Base-by-base conservation (phyloP, 2,329 filamentous ascomycete genomes). In the Penicillium sp. region DNA sequence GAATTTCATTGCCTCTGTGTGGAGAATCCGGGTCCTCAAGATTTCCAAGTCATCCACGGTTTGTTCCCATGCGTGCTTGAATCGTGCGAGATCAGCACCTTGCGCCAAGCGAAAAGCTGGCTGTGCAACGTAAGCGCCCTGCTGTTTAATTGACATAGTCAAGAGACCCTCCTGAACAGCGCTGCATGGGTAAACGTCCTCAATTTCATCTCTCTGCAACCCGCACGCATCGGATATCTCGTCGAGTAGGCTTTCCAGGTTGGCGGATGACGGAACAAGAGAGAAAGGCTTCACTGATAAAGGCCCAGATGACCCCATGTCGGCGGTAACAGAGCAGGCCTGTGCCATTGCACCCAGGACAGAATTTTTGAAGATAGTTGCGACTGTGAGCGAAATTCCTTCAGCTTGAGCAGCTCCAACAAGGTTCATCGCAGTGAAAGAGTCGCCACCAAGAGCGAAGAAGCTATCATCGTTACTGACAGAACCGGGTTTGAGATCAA, bases 101-200 rank as follows among this genome's bases (percentile, higher is more conserved):
- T 58, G 45, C 1, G 67, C 60, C 3, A 78, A 66, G 4, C 61
- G 59, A 43, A 75, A 69, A 0, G 73, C 58, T 34, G 73, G 71
- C 43, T 75, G 72, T 5, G 73, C 73, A 33, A 77, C 67, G 49
- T 79, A 78, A 4, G 74, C 72, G 11, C 73, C 74, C 9, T 63
- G 58, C 38, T 75, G 67, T 54, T 73, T 73, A 25, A 72, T 63
- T 0, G 74, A 75, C n/a, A 77, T 64, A 1, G 75, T 72, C 43
- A 77, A 50, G n/a, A 75, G 61, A 7, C 70, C 70, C 53, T 74
- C 72, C 53, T 75, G 72, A 0, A 73, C 63, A 4, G 71, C 63
- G 40, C 68, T 74, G 54, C 69, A 72, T 4, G 71, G 72, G 46
- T 73, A 74, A 0, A 72, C 56, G 51, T 75, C 71, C 5, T 56